A percentile compares a stretch with the other conserved stretches of the same genome.
Conservation (phyloP, 441 rosid species). For the Cnidoscolus chayamansa region DNA sequence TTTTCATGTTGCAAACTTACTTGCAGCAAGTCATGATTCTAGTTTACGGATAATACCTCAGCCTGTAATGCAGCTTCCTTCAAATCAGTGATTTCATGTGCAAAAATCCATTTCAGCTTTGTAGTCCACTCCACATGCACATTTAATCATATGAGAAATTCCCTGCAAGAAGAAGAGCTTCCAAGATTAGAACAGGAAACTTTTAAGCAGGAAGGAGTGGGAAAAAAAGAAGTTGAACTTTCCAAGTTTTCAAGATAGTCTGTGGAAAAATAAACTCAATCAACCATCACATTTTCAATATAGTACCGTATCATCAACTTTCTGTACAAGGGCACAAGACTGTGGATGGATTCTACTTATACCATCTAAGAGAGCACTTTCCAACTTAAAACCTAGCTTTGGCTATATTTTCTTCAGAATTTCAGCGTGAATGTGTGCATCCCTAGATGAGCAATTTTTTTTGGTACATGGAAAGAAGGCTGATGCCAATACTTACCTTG, state of each 20-base stretch:
- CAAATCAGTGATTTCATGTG: slow-evolving; percentile 17
- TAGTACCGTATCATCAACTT: background rate
- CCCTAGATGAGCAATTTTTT: background rate
- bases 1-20: slow-evolving; percentile 7
- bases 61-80: background rate
- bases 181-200: slow-evolving; percentile 4
- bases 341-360: background rate
- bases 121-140: slow-evolving; percentile 47
- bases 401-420: background rate
- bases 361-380: background rate
- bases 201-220: background rate
- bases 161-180: slow-evolving; percentile 32
- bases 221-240: background rate
- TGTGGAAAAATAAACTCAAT: background rate
- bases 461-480: slow-evolving; percentile 10
- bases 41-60: background rate
- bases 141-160: slow-evolving; percentile 39
- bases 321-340: background rate
- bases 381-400: slow-evolving; percentile 8
- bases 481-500: slow-evolving; percentile 35
- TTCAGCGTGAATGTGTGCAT: background rate
- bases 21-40: background rate
- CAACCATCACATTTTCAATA: background rate
- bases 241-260: background rate
- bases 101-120: slow-evolving; percentile 26